Percentiles rank a stretch among this genome's conserved stretches.
phyloP scores from a whole-genome alignment of 139 green algal species.

The Micractinium sp. region DNA sequence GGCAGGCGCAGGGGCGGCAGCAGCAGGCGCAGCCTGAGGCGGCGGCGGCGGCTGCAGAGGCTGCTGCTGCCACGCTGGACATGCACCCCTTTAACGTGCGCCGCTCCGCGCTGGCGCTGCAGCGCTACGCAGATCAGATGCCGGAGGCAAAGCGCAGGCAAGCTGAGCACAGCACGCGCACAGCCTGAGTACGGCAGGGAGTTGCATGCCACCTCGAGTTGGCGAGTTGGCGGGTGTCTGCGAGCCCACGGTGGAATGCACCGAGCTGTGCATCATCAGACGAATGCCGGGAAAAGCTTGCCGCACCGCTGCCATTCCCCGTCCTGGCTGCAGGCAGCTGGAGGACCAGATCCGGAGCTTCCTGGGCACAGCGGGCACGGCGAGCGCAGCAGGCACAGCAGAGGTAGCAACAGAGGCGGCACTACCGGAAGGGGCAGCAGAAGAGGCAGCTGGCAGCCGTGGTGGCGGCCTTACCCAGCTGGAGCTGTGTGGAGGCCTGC shows the following conservation, averaged over 20 bases:
- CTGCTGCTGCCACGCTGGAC: not conserved
- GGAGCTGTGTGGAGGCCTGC: constrained; percentile 16
- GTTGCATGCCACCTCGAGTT: not conserved
- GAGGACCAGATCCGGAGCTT: not conserved
- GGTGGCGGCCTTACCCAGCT: not conserved
- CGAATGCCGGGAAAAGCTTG: no score
- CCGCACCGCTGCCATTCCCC: not conserved
- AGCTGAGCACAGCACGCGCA: not conserved
- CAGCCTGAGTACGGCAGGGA: not conserved
- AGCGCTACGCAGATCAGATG: constrained; percentile 37
- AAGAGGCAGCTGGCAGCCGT: not conserved
- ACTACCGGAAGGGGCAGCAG: not conserved
- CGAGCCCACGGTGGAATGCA: no score
- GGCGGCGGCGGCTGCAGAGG: not conserved
- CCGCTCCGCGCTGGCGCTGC: constrained; percentile 46
- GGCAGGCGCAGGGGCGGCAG: not conserved
- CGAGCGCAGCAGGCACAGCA: not conserved
- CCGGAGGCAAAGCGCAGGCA: constrained; percentile 27
- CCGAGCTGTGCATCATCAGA: no score
- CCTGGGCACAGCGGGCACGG: not conserved
- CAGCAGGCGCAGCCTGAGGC: not conserved
- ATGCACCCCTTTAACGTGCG: constrained; percentile 45
- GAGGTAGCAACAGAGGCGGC: not conserved
- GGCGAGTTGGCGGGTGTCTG: not conserved
- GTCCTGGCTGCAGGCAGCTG: not conserved